Percentiles rank a stretch among this genome's conserved stretches.
phyloP scores from a whole-genome alignment of 2,329 filamentous ascomycete species.

The Aspergillus bombycis region DNA sequence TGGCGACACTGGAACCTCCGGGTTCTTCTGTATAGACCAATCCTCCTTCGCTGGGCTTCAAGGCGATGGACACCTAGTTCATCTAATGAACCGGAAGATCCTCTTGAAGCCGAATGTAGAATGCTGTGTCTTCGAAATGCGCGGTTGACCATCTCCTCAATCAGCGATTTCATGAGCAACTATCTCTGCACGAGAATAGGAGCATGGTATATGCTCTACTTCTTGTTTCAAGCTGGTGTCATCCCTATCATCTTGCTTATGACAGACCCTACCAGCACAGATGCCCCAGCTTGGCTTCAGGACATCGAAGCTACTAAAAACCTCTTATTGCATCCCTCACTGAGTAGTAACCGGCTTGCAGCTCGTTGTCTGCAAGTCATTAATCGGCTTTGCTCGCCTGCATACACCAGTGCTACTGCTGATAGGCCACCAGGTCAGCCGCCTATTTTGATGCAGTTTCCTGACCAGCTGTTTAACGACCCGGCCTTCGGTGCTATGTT shows the following conservation, averaged over 20 bases:
- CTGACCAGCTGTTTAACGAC: conserved; percentile 41
- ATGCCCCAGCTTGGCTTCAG: conserved; percentile 41
- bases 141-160: conserved; percentile 45
- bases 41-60: conserved; percentile 46
- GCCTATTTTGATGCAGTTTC: conserved; percentile 40
- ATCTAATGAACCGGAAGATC: conserved; percentile 34
- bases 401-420: conserved; percentile 23
- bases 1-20: conserved; percentile 50
- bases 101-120: conserved; percentile 43
- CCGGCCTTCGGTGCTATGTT: conserved; percentile 41
- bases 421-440: conserved; percentile 23
- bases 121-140: conserved; percentile 46
- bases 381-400: conserved; percentile 41
- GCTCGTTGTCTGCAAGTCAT: conserved; percentile 44
- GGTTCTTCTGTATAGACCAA: conserved; percentile 48
- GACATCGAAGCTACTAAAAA: conserved; percentile 46
- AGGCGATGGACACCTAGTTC: conserved; percentile 37
- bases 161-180: conserved; percentile 46
- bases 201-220: conserved; percentile 51
- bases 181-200: conserved; percentile 45
- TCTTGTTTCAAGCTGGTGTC: conserved; percentile 50
- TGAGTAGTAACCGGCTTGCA: conserved; percentile 44
- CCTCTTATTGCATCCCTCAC: conserved; percentile 42
- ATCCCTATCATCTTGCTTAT: conserved; percentile 49
- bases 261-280: conserved; percentile 43